Base-by-base conservation (phyloP, 2,329 filamentous ascomycete genomes). In the Trichoderma harzianum region DNA sequence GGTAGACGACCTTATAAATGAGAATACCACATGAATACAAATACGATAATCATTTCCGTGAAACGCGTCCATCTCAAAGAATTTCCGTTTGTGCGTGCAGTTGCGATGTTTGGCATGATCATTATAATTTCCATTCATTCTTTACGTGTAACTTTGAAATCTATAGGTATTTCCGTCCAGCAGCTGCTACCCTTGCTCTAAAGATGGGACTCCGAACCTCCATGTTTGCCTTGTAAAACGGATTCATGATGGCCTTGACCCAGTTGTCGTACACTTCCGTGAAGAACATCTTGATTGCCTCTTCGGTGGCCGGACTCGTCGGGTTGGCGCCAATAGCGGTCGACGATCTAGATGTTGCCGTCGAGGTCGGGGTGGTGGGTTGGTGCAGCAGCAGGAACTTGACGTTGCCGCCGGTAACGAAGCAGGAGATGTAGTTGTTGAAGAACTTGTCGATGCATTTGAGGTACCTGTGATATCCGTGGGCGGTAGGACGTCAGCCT, bases 371-470 rank as follows among this genome's bases (percentile, higher is more conserved):
- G 30, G 78, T 79, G 53, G 86, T 84, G 21, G 95, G 95, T 78
- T 97, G 92, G 81, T 98, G 96, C 3, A 99, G 90, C 16, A 99
- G 90, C 69, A 99, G 89, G 84, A 99, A 98, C 75, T 97, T 95
- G 77, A 94, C 91, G 82, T 97, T 97, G 78, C 91, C 93, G 75
- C 91, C 94, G 0, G 96, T 98, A 69, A 99, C 88, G 86, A 97
- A 98, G 83, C 93, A 96, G 61, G 94, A 97, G 74, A 98, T 92
- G 85, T 97, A 95, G 80, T 94, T 95, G 83, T 96, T 95, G 83
- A 97, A 95, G 86, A 98, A 98, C 79, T 93, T 93, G 86, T 99
- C 96, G 82, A 98, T 92, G 82, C 93, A 93, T 82, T 98, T 98
- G 75, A 99, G 91, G 81, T 98, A 98, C 90, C 93, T 97, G 65